phyloP scores from a whole-genome alignment of 1,139 yeast genomes.

The Candida tropicalis region DNA sequence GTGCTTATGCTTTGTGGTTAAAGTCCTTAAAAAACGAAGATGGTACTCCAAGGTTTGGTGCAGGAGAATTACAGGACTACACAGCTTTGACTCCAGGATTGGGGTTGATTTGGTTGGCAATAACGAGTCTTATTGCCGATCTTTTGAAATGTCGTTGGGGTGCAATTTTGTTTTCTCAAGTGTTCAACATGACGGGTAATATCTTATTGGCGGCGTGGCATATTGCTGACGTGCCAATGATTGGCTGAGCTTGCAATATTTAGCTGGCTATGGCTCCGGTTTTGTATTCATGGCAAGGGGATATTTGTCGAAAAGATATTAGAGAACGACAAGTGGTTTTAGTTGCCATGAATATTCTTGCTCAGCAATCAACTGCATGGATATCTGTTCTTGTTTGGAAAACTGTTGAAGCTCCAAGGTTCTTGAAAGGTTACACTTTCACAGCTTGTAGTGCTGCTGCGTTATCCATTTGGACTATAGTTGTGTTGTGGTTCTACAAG shows the following conservation, averaged over 20 bases:
- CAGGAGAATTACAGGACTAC: slow-evolving; percentile 41
- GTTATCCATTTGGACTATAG: slow-evolving; percentile 55
- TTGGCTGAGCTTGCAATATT: slow-evolving; percentile 49
- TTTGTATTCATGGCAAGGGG: slow-evolving; percentile 48
- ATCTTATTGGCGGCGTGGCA: slow-evolving; percentile 49
- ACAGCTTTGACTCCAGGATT: slow-evolving; percentile 49
- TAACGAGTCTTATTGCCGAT: slow-evolving; percentile 49
- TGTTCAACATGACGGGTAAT: slow-evolving; percentile 43
- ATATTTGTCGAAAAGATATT: slow-evolving; percentile 47
- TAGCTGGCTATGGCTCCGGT: slow-evolving; percentile 55
- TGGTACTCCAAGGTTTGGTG: slow-evolving; percentile 29
- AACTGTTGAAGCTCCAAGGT: slow-evolving; percentile 44
- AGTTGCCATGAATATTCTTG: slow-evolving; percentile 47
- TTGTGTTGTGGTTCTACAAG: slow-evolving; percentile 60
- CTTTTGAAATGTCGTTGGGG: slow-evolving; percentile 56
- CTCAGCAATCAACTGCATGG: slow-evolving; percentile 49
- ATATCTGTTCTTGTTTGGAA: slow-evolving; percentile 51
- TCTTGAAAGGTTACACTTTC: slow-evolving; percentile 43
- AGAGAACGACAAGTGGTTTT: slow-evolving; percentile 46
- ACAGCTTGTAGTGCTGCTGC: slow-evolving; percentile 55
- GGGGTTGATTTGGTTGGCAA: slow-evolving; percentile 42
- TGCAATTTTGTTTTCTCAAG: slow-evolving; percentile 58
- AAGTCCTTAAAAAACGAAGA: slow-evolving; percentile 31
- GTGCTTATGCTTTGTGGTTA: slow-evolving; percentile 55
- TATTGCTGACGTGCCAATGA: slow-evolving; percentile 48